These are phyloP conservation scores for Pinus albicaulis DNA, from an alignment of 75 land plant species.

Conservation along the genomic window DNA sequence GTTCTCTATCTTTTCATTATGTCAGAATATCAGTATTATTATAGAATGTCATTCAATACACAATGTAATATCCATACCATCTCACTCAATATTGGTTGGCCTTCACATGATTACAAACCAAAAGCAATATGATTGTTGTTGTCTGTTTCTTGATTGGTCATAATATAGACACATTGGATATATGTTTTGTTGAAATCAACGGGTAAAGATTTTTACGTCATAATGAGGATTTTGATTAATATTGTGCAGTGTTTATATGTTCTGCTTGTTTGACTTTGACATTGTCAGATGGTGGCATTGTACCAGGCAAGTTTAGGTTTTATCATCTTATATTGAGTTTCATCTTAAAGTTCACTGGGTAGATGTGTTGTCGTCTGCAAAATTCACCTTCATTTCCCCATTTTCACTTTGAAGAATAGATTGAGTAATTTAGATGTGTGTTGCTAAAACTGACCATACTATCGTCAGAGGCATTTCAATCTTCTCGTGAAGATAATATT, in stretches of 20 bases:
- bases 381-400: no score
- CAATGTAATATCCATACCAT: neutral
- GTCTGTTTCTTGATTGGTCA: neutral
- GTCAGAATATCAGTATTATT: neutral
- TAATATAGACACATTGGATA: neutral
- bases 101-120: conserved; percentile 1
- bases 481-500: no score
- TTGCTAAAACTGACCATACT: no score
- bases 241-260: neutral
- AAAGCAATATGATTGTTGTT: neutral
- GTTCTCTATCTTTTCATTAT: neutral
- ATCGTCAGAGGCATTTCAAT: no score
- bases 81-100: neutral
- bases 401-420: no score
- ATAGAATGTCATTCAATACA: neutral
- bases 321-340: neutral
- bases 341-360: neutral
- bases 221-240: neutral
- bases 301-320: neutral
- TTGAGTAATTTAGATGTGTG: no score
- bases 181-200: conserved; percentile 1
- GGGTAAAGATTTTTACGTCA: neutral
- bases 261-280: neutral
- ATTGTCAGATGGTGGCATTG: neutral
- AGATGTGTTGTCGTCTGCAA: no score